Percentiles rank a stretch among this genome's conserved stretches.
Conservation (phyloP, 176 grass and related monocot genomes). For the Coix lacrymajobi region DNA sequence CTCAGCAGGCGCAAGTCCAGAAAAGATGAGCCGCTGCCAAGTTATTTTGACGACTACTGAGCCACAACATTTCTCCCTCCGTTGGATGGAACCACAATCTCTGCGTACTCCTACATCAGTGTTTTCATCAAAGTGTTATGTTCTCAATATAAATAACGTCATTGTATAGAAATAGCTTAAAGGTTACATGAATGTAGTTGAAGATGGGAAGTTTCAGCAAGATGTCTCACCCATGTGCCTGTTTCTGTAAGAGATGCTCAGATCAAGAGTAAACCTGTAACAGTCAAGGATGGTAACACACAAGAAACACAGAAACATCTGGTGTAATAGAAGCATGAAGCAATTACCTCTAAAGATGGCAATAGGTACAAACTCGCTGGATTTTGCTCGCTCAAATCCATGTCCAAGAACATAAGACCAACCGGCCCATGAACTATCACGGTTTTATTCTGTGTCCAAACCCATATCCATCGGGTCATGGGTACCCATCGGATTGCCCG, state of each 20-base stretch:
- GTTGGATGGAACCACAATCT: not conserved
- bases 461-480: too few species aligned
- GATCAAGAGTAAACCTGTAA: not conserved
- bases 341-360: not conserved
- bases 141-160: not conserved
- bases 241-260: not conserved
- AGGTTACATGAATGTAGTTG: not conserved
- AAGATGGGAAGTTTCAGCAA: not conserved
- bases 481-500: too few species aligned
- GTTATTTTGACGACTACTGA: slow-evolving; percentile 80
- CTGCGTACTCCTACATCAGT: not conserved
- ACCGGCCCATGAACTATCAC: too few species aligned
- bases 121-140: not conserved
- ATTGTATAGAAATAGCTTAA: slow-evolving; percentile 20
- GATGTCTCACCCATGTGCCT: not conserved
- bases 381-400: too few species aligned
- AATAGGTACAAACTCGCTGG: too few species aligned
- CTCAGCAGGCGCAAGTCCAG: slow-evolving; percentile 91
- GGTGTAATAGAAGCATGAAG: not conserved
- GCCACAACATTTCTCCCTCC: not conserved
- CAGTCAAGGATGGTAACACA: not conserved
- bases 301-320: not conserved
- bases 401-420: too few species aligned
- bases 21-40: slow-evolving; percentile 65
- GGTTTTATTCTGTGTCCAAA: too few species aligned